phyloP scores from a whole-genome alignment of 768 basidiomycete genomes.

The Mycena belliarum region DNA sequence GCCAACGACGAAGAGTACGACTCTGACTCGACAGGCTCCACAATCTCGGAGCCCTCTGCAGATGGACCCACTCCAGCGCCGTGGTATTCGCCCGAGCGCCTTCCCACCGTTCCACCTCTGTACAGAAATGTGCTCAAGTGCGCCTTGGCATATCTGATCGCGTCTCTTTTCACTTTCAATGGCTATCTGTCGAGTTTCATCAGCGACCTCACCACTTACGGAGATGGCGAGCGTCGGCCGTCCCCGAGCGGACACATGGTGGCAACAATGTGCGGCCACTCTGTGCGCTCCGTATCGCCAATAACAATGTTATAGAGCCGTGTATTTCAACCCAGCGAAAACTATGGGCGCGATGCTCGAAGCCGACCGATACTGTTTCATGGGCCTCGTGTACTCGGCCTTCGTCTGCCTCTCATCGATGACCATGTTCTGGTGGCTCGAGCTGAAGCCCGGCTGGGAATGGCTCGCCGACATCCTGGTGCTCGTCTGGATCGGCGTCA shows the following conservation, averaged over 20 bases:
- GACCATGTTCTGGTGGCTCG: constrained; percentile 78
- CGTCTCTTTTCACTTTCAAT: constrained; percentile 90
- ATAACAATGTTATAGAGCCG: constrained; percentile 45
- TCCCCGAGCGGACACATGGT: constrained; percentile 88
- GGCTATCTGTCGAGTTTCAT: constrained; percentile 71
- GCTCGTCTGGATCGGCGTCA: constrained; percentile 80
- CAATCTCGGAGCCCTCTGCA: constrained; percentile 15
- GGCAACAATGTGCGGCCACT: constrained; percentile 79
- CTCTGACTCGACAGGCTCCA: constrained; percentile 22
- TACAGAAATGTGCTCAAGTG: constrained; percentile 87
- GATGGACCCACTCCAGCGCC: constrained; percentile 6
- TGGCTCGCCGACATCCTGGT: constrained; percentile 74
- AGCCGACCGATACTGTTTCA: constrained; percentile 78
- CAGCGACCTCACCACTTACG: constrained; percentile 56
- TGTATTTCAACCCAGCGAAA: constrained; percentile 94
- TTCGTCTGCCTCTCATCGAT: constrained; percentile 76
- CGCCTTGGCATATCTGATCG: constrained; percentile 85
- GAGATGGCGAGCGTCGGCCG: constrained; percentile 52
- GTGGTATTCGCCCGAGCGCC: constrained; percentile 22
- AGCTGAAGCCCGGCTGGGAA: constrained; percentile 67
- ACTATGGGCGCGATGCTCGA: constrained; percentile 92
- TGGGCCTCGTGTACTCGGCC: constrained; percentile 69
- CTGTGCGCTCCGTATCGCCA: background rate
- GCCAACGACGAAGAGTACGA: constrained; percentile 24
- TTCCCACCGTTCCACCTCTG: constrained; percentile 46